Base-by-base conservation (phyloP, 2,329 filamentous ascomycete species). In the Colletotrichum ledebouriae region DNA sequence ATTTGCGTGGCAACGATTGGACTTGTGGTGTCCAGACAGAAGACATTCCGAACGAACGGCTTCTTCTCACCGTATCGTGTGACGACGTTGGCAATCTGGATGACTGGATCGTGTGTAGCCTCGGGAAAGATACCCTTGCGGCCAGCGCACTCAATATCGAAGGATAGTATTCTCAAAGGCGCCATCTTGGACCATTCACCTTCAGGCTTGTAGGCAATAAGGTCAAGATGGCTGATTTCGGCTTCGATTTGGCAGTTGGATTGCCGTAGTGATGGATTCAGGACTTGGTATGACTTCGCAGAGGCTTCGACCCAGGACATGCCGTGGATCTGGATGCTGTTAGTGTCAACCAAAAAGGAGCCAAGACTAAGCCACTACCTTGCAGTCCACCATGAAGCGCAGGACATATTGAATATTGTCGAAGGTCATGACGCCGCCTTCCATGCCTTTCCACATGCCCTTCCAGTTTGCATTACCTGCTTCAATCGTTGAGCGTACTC, bases 171-270 rank as follows among this genome's bases (percentile, higher is more conserved):
- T 70, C 96, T 90, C 3, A 99, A 84, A 0, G 96, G 96, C 0
- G 97, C 96, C 90, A 98, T 98, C 81, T 98, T 99, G 33, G 94
- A 93, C 94, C 95, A 99, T 77, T 98, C 94, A 17, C 94, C 95
- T 72, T 96, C 92, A 2, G 94, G 90, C 56, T 92, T 89, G 78
- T 98, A 95, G 10, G 96, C 90, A 71, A 98, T 90, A 9, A 99
- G 83, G 74, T 98, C 90, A 67, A 85, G 83, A 75, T 97, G 97
- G 77, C 92, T 90, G 63, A 97, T 88, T 73, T 90, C 87, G 12
- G 95, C 96, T 81, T 99, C 96, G 71, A 99, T 97, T 79, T 99
- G 96, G 78, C 96, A 98, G 74, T 94, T 97, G 2, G 95, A 98
- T 71, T 97, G 92, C 70, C 89, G 87, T 67, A 91, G 85, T 63